Percentiles rank a stretch among this genome's conserved stretches.
Conservation (phyloP, 108 stramenopile species). For the Seminavis robusta region DNA sequence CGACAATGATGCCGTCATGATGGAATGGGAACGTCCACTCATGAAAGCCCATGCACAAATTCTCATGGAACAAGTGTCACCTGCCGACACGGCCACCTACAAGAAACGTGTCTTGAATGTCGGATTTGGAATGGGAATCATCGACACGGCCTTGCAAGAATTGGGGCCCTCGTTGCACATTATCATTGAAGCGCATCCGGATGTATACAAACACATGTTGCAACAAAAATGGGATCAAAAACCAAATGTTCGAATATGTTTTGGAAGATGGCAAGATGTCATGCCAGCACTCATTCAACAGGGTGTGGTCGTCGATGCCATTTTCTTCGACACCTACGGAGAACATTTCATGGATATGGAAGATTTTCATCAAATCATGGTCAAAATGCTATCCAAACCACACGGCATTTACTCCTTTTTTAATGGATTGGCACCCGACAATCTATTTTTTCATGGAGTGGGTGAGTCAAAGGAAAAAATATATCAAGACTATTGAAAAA, state of each 20-base stretch:
- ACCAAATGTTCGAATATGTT: constrained; percentile 66
- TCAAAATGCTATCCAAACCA: constrained; percentile 51
- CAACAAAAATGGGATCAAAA: constrained; percentile 80
- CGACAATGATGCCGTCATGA: constrained; percentile 94
- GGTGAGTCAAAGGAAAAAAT: no score
- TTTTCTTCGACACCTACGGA: constrained; percentile 94
- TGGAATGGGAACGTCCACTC: constrained; percentile 95
- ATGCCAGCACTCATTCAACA: constrained; percentile 55
- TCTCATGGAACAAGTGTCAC: constrained; percentile 31
- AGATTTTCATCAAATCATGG: constrained; percentile 76
- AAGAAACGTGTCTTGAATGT: constrained; percentile 77
- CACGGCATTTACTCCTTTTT: constrained; percentile 86
- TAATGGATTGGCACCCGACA: constrained; percentile 94
- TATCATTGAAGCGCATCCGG: constrained; percentile 92
- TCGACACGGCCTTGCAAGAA: constrained; percentile 77
- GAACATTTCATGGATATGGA: constrained; percentile 89
- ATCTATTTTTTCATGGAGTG: constrained; percentile 94
- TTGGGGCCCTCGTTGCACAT: constrained; percentile 56
- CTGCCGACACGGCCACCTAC: constrained; percentile 4
- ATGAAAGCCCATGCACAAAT: constrained; percentile 91
- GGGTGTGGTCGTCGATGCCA: constrained; percentile 68
- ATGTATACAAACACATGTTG: constrained; percentile 77
- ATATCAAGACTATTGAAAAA: background rate
- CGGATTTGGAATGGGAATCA: constrained; percentile 93
- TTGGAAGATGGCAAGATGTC: constrained; percentile 89